phyloP scores from a whole-genome alignment of 1,284 basidiomycete species.

The Papiliotrema laurentii region DNA sequence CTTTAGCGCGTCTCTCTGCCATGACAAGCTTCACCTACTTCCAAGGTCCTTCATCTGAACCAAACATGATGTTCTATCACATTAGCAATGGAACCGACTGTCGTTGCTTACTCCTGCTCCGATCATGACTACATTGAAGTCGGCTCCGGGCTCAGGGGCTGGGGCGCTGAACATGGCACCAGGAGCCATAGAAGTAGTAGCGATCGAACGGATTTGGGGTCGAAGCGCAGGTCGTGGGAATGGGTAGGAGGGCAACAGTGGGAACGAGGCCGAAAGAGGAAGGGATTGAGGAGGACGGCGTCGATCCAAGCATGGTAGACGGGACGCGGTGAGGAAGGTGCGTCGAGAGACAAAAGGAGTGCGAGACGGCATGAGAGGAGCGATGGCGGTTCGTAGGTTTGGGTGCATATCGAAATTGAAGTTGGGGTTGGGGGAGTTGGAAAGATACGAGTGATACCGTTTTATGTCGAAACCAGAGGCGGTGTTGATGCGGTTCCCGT shows the following conservation, averaged over 20 bases:
- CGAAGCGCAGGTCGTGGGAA: background rate
- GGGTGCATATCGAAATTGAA: conserved; percentile 25
- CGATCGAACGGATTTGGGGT: conserved; percentile 28
- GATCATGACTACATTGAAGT: conserved; percentile 86
- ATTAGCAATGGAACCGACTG: background rate
- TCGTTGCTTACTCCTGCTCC: conserved; percentile 62
- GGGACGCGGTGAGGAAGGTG: conserved; percentile 16
- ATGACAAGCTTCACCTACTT: conserved; percentile 27
- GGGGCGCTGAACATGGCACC: conserved; percentile 41
- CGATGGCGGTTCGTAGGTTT: conserved; percentile 23
- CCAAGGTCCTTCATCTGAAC: conserved; percentile 67
- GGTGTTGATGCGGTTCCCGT: too few relatives aligned
- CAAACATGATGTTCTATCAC: conserved; percentile 80
- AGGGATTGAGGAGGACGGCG: conserved; percentile 2
- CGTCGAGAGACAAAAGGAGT: conserved; percentile 5
- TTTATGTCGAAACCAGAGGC: too few relatives aligned
- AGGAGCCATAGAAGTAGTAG: conserved; percentile 34
- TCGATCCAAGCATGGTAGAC: background rate
- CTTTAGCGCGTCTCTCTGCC: background rate
- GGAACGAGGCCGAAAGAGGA: conserved; percentile 14
- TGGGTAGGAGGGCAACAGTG: conserved; percentile 21
- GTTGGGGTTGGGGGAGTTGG: background rate
- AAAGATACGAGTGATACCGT: too few relatives aligned
- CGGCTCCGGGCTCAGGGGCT: conserved; percentile 51
- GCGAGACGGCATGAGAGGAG: background rate